Base-by-base conservation (phyloP, 345 rosid species). In the Bruguiera parviflora region DNA sequence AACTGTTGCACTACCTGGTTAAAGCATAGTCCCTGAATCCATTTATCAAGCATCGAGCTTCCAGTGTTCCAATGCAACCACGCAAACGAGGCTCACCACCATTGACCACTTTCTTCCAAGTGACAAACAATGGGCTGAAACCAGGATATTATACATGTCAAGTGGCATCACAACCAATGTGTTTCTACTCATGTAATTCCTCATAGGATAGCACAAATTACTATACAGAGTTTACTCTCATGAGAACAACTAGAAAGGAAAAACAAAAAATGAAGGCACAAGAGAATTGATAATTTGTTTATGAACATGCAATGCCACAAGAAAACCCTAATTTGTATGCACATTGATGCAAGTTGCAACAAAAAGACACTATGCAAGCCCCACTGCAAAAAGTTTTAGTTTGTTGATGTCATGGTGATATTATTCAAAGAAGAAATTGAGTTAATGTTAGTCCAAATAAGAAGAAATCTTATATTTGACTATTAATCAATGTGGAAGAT, bases 51-150 rank as follows among this genome's bases (percentile, higher is more conserved):
- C 69, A 71, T 63, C 90, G 93, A 68, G 98, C 88, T 82, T 95
- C 99, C 31, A 95, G 83, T 20, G 96, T 90, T 73, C 99, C 99
- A 37, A 95, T 95, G 83, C 99, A 95, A 70, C 99, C 99, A 75
- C 99, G 98, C 79, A 95, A 73, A 28, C 88, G 90, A 86, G 98
- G 98, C 86, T 92, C 98, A 13, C 88, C 85, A 68, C 96, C 96
- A 78, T 86, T 89, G 77, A 85, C 89, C 27, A 83, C 83, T 73
- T 90, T 90, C 90, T 92, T 92, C 99, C 99, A 95, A 18, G 98
- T 95, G 53, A 95, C 99, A 79, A 95, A 95, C 83, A 95, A 79
- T 63, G 98, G 99, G 81, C 99, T 95, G 81, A 71, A 76, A 66
- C 25, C 58, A 65, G 71, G 75, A 69, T 9, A 73, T 10, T 19